Evolutionary conservation across 2,329 filamentous ascomycete genomes (phyloP), one percentile per base, ranked within the genome.

Genomic region (Colletotrichum sp.): DNA sequence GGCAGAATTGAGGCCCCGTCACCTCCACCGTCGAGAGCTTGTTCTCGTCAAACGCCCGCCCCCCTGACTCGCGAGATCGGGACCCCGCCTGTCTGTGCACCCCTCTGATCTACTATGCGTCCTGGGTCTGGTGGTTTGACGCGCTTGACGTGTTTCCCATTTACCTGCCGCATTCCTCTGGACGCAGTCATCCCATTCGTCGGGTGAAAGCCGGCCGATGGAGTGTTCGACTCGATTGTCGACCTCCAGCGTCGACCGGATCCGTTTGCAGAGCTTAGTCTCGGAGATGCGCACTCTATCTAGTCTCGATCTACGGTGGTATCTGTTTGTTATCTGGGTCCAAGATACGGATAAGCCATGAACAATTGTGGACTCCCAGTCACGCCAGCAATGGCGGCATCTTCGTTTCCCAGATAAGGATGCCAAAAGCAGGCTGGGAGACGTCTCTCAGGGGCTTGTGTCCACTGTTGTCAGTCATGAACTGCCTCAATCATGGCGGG

Each of bases 111-210:
- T 67, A 68, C 43, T 67, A 13, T 75, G 72, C 64, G 52, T 36
- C 38, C 15, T 21, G 48, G 24, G 48, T 36, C 43, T 58, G 58
- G 61, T 58, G 43, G 58, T 65, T 58, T 24, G 48, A 58, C 70
- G 32, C 69, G 63, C 70, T 68, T 60, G 70, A 73, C 73, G 64
- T 75, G 57, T 58, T 28, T 73, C n/a, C 57, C 58, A 60, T 70
- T 63, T 43, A 63, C 72, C 52, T 75, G 69, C 72, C 72, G 52
- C 68, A 72, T 75, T 75, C 38, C 72, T 61, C 30, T 52, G 9
- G 16, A 43, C 13, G 21, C 60, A 60, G 36, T 32, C 72, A 36
- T 72, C 68, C 26, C 55, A 73, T 73, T 73, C 70, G 73, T 65
- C 70, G 21, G 69, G 48, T 16, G 26, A 30, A 28, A 32, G 24